Evolutionary conservation across 2,329 filamentous ascomycete species (phyloP).

Genomic region (Elsinoe necatrix): DNA sequence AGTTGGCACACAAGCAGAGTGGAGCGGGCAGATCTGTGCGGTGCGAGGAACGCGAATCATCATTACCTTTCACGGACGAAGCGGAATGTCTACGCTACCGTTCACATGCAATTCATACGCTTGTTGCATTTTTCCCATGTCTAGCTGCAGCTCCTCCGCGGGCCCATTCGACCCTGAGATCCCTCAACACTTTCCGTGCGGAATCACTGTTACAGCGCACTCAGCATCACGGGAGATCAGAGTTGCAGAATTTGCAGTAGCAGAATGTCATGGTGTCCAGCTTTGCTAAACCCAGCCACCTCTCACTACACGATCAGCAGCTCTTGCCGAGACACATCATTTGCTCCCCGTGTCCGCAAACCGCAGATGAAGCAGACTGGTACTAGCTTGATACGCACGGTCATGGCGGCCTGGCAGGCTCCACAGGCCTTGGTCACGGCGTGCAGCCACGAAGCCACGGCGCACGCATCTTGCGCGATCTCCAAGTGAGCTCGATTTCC

Average conservation of each 20-base stretch:
- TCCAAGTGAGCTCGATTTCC: slow-evolving; percentile 1
- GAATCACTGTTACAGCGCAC: not conserved
- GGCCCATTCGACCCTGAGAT: not conserved
- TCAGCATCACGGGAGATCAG: too few relatives aligned
- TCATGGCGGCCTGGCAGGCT: slow-evolving; percentile 9
- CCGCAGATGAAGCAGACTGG: not conserved
- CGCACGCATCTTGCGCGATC: not conserved
- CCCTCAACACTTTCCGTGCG: not conserved
- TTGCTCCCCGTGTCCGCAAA: not conserved
- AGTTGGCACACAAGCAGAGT: not conserved
- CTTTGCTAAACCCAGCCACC: too few relatives aligned
- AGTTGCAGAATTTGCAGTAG: too few relatives aligned
- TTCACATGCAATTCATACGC: slow-evolving; percentile 1
- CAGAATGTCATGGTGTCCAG: too few relatives aligned
- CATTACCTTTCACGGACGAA: not conserved
- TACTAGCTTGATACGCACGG: slow-evolving; percentile 4
- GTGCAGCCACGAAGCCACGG: slow-evolving; percentile 2
- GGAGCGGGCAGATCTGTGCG: not conserved
- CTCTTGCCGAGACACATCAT: not conserved
- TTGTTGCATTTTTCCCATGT: not conserved
- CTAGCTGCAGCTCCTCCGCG: not conserved
- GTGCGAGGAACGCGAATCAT: not conserved
- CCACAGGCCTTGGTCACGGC: slow-evolving; percentile 13
- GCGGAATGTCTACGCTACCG: not conserved
- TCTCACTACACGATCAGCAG: not conserved